These are phyloP conservation scores for Microascus cirrosus DNA, from an alignment of 2,329 filamentous ascomycete species.

Conservation along the genomic window DNA sequence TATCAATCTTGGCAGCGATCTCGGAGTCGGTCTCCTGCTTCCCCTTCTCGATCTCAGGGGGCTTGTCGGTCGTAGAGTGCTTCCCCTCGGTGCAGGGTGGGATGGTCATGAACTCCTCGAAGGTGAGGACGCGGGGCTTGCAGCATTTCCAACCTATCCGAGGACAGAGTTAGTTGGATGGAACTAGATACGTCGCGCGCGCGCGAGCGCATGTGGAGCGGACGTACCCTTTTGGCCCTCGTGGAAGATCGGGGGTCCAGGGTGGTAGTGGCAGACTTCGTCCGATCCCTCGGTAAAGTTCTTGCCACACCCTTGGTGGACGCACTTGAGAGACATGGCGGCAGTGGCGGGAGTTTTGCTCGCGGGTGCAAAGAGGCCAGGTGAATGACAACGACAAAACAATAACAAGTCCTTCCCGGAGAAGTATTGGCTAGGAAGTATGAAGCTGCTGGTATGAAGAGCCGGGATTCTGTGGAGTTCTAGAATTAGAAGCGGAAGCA, in stretches of 20 bases:
- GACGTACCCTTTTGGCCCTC: slow-evolving; percentile 91
- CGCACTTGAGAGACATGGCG: slow-evolving; percentile 71
- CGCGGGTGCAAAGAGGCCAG: background rate
- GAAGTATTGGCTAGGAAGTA: background rate
- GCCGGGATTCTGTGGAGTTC: slow-evolving; percentile 4
- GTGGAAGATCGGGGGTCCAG: slow-evolving; percentile 88
- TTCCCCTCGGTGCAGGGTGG: slow-evolving; percentile 85
- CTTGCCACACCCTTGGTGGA: slow-evolving; percentile 94
- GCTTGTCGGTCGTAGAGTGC: slow-evolving; percentile 76
- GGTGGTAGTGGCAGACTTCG: slow-evolving; percentile 84
- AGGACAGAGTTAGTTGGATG: background rate
- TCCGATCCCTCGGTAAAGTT: slow-evolving; percentile 61
- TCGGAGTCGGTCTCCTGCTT: slow-evolving; percentile 28
- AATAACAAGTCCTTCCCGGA: background rate
- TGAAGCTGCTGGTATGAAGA: background rate
- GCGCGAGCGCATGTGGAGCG: background rate
- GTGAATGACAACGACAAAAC: background rate
- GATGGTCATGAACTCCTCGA: slow-evolving; percentile 94
- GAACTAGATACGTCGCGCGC: background rate
- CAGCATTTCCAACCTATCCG: slow-evolving; percentile 91
- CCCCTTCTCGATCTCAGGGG: slow-evolving; percentile 51
- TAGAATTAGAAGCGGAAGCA: background rate
- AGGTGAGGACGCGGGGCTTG: slow-evolving; percentile 91
- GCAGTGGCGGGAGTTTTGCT: background rate
- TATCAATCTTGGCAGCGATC: slow-evolving; percentile 36